Evolutionary conservation across 768 basidiomycete genomes (phyloP), one percentile per base, ranked within the genome.

Genomic region (Leucosporidium yakuticum): DNA sequence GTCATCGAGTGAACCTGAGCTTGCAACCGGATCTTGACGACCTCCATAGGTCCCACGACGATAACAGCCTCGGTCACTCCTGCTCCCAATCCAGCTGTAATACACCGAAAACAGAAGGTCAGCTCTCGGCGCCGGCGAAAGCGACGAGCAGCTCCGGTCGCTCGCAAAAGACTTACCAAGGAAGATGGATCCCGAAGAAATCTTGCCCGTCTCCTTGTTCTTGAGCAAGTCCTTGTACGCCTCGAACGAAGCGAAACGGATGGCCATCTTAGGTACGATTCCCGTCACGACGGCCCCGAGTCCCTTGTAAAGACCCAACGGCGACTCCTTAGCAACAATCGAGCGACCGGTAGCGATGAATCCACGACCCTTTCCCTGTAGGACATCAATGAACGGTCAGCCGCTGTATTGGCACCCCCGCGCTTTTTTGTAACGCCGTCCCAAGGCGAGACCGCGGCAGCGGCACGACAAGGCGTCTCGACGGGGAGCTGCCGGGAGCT

Each of bases 231-330:
- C 84, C 79, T 95, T 93, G 84, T 99, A 99, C 55, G 86, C 83
- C 81, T 99, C 96, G 78, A 99, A 99, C 78, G 90, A 91, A 15
- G 95, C 94, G 78, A 98, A 99, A 47, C 96, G 89, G 77, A 93
- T 97, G 58, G 92, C 92, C 96, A 99, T 99, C 82, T 99, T 99
- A 1, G 96, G 96, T 12, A 97, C 91, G 78, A 99, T 99, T 17
- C 96, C 96, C 17, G 90, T 88, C 56, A 95, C 82, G 53, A 99
- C 96, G 14, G 96, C 96, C 27, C 96, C 96, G 48, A 99, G 85
- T 4, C 76, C 96, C 78, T 99, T 99, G 85, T 98, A 99, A 49
- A 99, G 80, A 4, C 96, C 96, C 49, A 98, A 83, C 0, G 92
- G 91, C 4, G 94, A 94, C 81, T 99, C 96, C 64, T 92, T 85